A percentile compares a stretch with the other conserved stretches of the same genome.
Conservation (phyloP, 257 asterid species). For the Nicotiana attenuata region DNA sequence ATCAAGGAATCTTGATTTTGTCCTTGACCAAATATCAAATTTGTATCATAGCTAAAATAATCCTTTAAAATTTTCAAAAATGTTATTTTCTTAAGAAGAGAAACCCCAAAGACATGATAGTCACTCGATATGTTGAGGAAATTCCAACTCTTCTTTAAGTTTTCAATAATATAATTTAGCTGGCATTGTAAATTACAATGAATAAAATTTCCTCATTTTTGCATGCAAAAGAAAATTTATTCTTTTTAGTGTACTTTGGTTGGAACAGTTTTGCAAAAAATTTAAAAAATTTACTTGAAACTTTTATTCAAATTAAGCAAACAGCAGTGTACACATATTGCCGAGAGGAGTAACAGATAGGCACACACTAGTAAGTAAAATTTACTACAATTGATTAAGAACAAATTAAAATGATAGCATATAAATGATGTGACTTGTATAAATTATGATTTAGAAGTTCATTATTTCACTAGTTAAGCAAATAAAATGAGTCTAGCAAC, state of each 20-base stretch:
- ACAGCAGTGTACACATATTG: neutral
- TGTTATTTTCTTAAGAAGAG: neutral
- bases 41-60: neutral
- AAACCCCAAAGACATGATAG: neutral
- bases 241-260: too few species aligned
- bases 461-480: neutral
- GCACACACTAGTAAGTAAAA: neutral
- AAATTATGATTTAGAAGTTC: too few species aligned
- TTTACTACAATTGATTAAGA: neutral
- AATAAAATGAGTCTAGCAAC: neutral
- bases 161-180: neutral
- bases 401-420: neutral
- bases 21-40: neutral
- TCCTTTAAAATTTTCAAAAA: neutral
- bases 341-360: neutral
- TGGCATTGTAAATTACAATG: neutral
- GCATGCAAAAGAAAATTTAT: neutral
- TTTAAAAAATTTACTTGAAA: neutral
- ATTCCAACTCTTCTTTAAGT: neutral
- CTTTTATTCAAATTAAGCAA: neutral
- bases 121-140: neutral
- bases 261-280: neutral
- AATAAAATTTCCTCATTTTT: neutral
- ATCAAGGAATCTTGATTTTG: conserved; percentile 3
- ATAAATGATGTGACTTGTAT: too few species aligned